These are phyloP conservation scores for Geotrichum phurueaensis DNA, from an alignment of 1,139 yeast species.

Conservation along the genomic window DNA sequence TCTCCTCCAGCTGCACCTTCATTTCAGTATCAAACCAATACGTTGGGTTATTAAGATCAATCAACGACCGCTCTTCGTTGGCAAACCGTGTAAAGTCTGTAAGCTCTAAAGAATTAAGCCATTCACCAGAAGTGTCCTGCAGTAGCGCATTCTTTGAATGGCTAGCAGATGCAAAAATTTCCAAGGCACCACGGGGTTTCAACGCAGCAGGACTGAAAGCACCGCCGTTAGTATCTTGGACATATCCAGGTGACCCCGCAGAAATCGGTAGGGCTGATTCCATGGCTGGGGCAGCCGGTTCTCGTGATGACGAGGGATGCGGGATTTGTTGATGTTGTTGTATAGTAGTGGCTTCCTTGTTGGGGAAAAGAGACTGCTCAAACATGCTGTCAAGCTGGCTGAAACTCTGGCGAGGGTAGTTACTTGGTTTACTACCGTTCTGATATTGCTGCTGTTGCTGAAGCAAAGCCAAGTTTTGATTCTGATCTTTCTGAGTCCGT, in stretches of 20 bases:
- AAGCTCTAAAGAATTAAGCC: conserved; percentile 17
- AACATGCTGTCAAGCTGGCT: neutral
- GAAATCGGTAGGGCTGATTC: neutral
- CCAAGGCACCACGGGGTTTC: neutral
- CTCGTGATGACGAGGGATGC: neutral
- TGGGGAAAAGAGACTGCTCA: neutral
- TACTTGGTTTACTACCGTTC: neutral
- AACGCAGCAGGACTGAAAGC: neutral
- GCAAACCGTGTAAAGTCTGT: conserved; percentile 13
- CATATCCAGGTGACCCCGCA: neutral
- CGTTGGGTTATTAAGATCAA: conserved; percentile 8
- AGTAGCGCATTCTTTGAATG: conserved; percentile 10
- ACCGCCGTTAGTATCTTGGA: neutral
- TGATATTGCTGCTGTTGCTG: neutral
- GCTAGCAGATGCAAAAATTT: neutral
- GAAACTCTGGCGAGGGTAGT: neutral
- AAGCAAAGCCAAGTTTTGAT: neutral
- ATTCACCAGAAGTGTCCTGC: conserved; percentile 15
- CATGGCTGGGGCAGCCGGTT: neutral
- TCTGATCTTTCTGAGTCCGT: neutral
- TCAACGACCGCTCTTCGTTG: neutral
- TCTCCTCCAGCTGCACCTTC: conserved; percentile 1
- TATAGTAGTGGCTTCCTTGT: neutral
- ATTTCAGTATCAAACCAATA: conserved; percentile 9
- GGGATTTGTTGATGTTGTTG: neutral